Evolutionary conservation across 176 grass and related monocot species (phyloP), one percentile per base, ranked within the genome.

Genomic region (Melocanna baccifera): DNA sequence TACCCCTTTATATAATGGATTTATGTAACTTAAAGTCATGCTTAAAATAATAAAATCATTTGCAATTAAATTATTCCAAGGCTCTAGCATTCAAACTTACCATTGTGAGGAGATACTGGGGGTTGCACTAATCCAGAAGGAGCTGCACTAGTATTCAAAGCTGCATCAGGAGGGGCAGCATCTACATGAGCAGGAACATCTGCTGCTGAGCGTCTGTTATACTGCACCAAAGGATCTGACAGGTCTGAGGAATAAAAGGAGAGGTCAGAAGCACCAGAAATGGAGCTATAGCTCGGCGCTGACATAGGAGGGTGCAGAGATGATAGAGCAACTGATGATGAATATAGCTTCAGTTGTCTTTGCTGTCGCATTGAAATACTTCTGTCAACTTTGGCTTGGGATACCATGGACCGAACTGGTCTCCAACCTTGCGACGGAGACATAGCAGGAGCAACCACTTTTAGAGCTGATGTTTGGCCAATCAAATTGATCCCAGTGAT

Each of bases 71-170:
- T 69, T 45, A 39, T 74, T 73, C 18, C 63, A 76, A 76, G 83
- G 37, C 28, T 74, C 12, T 73, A 66, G 42, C n/a, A 67, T 41
- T 36, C 66, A 45, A 86, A 74, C 76, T 84, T 81, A 95, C 93
- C 90, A 82, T 85, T 68, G 72, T 87, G 88, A 71, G 90, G 88
- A 78, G 93, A 86, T 43, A 89, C 56, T 84, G 93, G 93, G 61
- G 93, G 90, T 77, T 92, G 57, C 42, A 87, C 77, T 36, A 92
- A 88, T 40, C 86, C 93, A 84, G 83, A 84, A 80, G 93, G 93
- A 74, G 88, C 83, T 62, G 89, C 70, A 25, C 85, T 94, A 53
- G 90, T 85, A 85, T 92, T 92, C 12, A 61, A 94, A 84, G 84
- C 32, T 91, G 85, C 40, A 61, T 92, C 79, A 51, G 83, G 83